Base-by-base conservation (phyloP, 1,284 basidiomycete genomes). In the Tylopilus orsonianus region DNA sequence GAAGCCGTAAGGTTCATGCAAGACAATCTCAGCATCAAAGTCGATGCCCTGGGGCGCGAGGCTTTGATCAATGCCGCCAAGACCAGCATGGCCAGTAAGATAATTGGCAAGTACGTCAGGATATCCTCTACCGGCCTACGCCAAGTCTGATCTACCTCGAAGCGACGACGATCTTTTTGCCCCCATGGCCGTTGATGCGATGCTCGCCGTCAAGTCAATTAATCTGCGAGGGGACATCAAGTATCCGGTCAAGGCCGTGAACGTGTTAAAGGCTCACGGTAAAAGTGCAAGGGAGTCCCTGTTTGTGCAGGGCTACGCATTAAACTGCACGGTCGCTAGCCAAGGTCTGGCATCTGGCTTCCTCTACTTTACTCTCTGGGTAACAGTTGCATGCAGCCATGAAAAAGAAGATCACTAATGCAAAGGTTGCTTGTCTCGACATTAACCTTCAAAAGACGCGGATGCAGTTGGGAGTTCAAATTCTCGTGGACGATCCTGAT, bases 181-280 rank as follows among this genome's bases (percentile, higher is more conserved):
- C 12, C 93, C 96, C 41, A 90, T 99, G 82, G 95, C 96, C 44
- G 97, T 99, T 14, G 95, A 99, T 61, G 97, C 97, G 27, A 99
- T 99, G 94, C 81, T 96, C 34, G 90, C 97, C 3, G 97, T 99
- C 55, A 95, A 90, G 75, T 96, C 94, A 5, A 84, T 93, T 57
- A 99, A 99, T 71, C 75, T 85, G 54, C 85, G 94, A 50, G 97
- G 97, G 30, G 97, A 99, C 71, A 89, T 90, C 66, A 99, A 97
- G 73, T 99, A 99, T 73, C 97, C 97, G 8, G 97, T 99, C 60
- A 99, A 99, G 75, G 97, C 97, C 2, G 97, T 99, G 56, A 99
- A 99, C 66, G 85, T 99, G n/a, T 79, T 99, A 61, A 99, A 99
- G 72, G 97, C 97, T 8, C 97, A 99, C 66, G 97, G 97, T 51